Base-by-base conservation (phyloP, 805 yeast species). In the Yarrowia deformans region DNA sequence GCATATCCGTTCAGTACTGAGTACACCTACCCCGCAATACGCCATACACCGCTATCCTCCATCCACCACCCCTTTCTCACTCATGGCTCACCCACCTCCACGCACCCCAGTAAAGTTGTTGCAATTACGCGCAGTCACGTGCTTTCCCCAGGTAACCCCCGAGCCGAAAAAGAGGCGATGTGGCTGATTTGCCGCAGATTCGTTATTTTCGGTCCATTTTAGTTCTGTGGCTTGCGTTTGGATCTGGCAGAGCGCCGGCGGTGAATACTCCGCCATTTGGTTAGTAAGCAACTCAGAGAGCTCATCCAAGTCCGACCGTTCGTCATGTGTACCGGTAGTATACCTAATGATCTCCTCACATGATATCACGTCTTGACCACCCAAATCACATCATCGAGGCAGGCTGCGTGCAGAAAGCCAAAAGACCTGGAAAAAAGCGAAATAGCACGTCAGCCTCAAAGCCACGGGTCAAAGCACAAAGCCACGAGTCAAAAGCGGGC, bases 321-420 rank as follows among this genome's bases (percentile, higher is more conserved):
- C n/a, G n/a, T n/a, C n/a, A n/a, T n/a, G n/a, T n/a, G n/a, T n/a
- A n/a, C n/a, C n/a, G n/a, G n/a, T n/a, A n/a, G n/a, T n/a, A n/a
- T n/a, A n/a, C n/a, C n/a, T n/a, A 39, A 2, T 16, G 14, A 42
- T 19, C 19, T 14, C 13, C 42, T 23, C 61, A 55, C 61, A 55
- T 55, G 48, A 58, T 32, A 60, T 43, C 45, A 45, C 66, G 66
- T 60, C 23, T 43, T 43, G 43, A 18, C 14, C 52, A 13, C 42
- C 66, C 40, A 18, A 60, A 60, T 60, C 66, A 60, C 66, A 60
- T 60, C 66, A 60, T 60, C 66, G 52, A 43, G 34, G 52, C 66
- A 45, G 42, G 52, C 29, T 35, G 49, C 49, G 42, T 60, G 66
- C 66, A 60, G 63, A 56, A 56, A 56, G 48, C 48, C 63, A 40